phyloP scores from a whole-genome alignment of 495 filamentous ascomycete genomes.

The Tuber indicum region DNA sequence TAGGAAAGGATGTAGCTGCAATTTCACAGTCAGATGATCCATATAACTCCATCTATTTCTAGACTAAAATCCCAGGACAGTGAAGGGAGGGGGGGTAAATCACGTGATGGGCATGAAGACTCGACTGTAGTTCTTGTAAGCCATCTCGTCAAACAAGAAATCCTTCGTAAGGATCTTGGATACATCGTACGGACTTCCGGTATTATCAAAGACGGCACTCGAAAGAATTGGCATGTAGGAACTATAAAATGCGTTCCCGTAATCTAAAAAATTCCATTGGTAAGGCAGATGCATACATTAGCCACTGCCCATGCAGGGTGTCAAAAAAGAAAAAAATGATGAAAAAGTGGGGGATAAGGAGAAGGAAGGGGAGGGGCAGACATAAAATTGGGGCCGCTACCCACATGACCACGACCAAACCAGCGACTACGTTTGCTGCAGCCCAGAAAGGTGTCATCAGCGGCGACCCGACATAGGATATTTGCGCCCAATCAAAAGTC shows the following conservation, averaged over 20 bases:
- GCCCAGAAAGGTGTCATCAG: slow-evolving; percentile 88
- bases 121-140: slow-evolving; percentile 68
- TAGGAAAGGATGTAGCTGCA: slow-evolving; percentile 63
- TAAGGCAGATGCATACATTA: background rate
- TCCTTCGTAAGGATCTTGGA: slow-evolving; percentile 64
- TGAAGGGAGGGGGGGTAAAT: slow-evolving; percentile 30
- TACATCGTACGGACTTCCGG: slow-evolving; percentile 67
- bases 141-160: slow-evolving; percentile 62
- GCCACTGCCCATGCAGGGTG: background rate
- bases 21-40: slow-evolving; percentile 11
- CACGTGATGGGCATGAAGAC: slow-evolving; percentile 73
- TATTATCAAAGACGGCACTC: slow-evolving; percentile 73
- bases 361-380: slow-evolving; percentile 20
- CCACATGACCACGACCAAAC: slow-evolving; percentile 84
- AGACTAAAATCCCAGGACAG: background rate
- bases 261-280: slow-evolving; percentile 46
- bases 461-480: slow-evolving; percentile 84
- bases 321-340: background rate
- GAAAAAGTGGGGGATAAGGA: background rate
- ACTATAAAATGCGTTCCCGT: slow-evolving; percentile 67
- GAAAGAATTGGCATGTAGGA: slow-evolving; percentile 76
- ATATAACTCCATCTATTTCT: slow-evolving; percentile 25
- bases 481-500: slow-evolving; percentile 91
- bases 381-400: slow-evolving; percentile 71
- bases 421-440: slow-evolving; percentile 77